A percentile compares a stretch with the other conserved stretches of the same genome.
Evolutionary conservation across 805 yeast species (phyloP).

Genomic region (Cyberlindnera mycetangii): DNA sequence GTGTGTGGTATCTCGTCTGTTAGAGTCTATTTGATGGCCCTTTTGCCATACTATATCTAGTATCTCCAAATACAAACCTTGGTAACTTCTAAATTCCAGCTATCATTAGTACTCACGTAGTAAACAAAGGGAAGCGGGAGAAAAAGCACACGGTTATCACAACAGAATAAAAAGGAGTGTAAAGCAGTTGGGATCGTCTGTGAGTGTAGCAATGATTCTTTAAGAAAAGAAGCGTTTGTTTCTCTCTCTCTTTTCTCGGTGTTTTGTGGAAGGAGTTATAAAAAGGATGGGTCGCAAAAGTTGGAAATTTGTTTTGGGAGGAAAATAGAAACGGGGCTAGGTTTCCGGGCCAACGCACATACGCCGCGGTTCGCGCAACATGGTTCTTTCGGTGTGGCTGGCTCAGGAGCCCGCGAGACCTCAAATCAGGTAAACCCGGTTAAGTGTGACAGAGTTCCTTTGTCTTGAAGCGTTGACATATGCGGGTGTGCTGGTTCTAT

Average conservation of each 20-base stretch:
- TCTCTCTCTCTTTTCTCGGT: too few relatives aligned
- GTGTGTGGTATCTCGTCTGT: too few relatives aligned
- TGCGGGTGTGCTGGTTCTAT: constrained; percentile 2
- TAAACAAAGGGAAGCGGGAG: background rate
- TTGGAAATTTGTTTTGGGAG: too few relatives aligned
- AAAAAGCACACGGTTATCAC: constrained; percentile 5
- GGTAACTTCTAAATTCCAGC: background rate
- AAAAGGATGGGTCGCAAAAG: background rate
- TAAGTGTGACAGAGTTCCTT: background rate
- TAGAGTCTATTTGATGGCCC: too few relatives aligned
- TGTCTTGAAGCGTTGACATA: background rate
- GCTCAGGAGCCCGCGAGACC: too few relatives aligned
- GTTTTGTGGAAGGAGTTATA: too few relatives aligned
- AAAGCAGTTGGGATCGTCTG: constrained; percentile 12
- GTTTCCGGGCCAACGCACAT: constrained; percentile 3
- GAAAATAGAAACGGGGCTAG: background rate
- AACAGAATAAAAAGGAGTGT: constrained; percentile 13
- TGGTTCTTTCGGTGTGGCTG: background rate
- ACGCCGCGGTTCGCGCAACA: constrained; percentile 5
- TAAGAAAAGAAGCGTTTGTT: too few relatives aligned
- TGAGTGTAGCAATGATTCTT: too few relatives aligned
- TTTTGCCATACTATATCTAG: too few relatives aligned
- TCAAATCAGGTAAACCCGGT: background rate
- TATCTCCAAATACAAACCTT: background rate
- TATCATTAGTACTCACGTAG: background rate